Evolutionary conservation across 2,329 filamentous ascomycete species (phyloP).

Genomic region (Scopulariopsis brevicaulis): DNA sequence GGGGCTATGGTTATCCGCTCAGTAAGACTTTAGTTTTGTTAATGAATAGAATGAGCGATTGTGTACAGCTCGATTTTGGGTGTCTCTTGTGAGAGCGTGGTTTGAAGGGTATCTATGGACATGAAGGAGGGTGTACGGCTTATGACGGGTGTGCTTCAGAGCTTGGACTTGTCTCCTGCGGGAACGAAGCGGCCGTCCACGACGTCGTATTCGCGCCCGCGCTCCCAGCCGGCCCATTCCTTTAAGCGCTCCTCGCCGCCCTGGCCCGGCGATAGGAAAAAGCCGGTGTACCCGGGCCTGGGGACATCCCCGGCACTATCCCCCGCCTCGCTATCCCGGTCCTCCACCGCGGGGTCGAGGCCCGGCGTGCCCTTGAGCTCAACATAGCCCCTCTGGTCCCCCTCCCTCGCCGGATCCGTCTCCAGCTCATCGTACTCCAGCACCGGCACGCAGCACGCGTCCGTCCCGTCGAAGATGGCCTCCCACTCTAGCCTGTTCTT

Average conservation of each 20-base stretch:
- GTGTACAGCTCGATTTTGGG: neutral
- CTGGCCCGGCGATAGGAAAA: slow-evolving; percentile 49
- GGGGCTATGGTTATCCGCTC: neutral
- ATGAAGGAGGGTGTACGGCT: neutral
- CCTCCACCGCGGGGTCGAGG: slow-evolving; percentile 25
- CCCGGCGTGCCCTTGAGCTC: slow-evolving; percentile 60
- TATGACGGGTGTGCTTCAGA: slow-evolving; percentile 17
- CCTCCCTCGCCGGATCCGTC: slow-evolving; percentile 30
- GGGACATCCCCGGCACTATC: slow-evolving; percentile 14
- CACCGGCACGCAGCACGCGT: slow-evolving; percentile 88
- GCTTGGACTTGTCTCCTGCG: slow-evolving; percentile 15
- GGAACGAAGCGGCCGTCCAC: slow-evolving; percentile 49
- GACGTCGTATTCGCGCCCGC: slow-evolving; percentile 60
- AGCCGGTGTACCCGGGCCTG: slow-evolving; percentile 56
- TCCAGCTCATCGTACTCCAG: slow-evolving; percentile 65
- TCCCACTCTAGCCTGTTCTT: slow-evolving; percentile 77
- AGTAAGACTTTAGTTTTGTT: neutral
- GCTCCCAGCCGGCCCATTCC: slow-evolving; percentile 68
- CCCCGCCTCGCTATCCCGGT: slow-evolving; percentile 55
- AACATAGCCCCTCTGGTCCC: slow-evolving; percentile 61
- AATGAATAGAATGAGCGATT: neutral
- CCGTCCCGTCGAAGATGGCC: slow-evolving; percentile 72
- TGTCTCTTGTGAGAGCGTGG: neutral
- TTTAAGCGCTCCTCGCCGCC: slow-evolving; percentile 60
- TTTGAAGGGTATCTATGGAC: neutral